Evolutionary conservation across 2,329 filamentous ascomycete genomes (phyloP).

Genomic region (Dothideomycetes sp.): DNA sequence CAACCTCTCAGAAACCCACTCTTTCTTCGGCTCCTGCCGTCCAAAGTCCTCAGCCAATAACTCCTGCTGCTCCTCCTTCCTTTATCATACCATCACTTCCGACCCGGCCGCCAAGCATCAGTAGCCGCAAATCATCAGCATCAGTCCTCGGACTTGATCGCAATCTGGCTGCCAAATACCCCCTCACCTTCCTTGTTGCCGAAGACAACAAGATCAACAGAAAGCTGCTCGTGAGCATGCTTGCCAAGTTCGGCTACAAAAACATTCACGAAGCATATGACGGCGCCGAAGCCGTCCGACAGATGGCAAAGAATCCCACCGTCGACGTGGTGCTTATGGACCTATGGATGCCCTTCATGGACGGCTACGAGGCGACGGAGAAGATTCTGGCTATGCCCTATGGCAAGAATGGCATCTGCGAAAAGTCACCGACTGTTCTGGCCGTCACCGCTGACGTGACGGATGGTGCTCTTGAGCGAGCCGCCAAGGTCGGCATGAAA

Average conservation of each 20-base stretch:
- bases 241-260: conserved; percentile 57
- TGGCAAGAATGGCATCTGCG: conserved; percentile 10
- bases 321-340: conserved; percentile 65
- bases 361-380: conserved; percentile 60
- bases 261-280: conserved; percentile 58
- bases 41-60: not conserved
- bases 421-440: conserved; percentile 39
- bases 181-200: conserved; percentile 59
- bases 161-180: conserved; percentile 49
- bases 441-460: conserved; percentile 61
- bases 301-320: conserved; percentile 36
- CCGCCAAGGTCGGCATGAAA: conserved; percentile 55
- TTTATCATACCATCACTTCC: conserved; percentile 14
- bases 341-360: conserved; percentile 67
- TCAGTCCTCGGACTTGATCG: conserved; percentile 39
- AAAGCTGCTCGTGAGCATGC: conserved; percentile 56
- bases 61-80: not conserved
- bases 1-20: not conserved
- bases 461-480: conserved; percentile 51
- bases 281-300: conserved; percentile 56
- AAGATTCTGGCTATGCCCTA: conserved; percentile 48
- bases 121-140: conserved; percentile 20
- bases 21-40: conserved; percentile 12
- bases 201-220: conserved; percentile 68
- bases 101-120: conserved; percentile 13